Conservation (phyloP, 1,284 basidiomycete genomes). For the Cryptococcus hybrid region DNA sequence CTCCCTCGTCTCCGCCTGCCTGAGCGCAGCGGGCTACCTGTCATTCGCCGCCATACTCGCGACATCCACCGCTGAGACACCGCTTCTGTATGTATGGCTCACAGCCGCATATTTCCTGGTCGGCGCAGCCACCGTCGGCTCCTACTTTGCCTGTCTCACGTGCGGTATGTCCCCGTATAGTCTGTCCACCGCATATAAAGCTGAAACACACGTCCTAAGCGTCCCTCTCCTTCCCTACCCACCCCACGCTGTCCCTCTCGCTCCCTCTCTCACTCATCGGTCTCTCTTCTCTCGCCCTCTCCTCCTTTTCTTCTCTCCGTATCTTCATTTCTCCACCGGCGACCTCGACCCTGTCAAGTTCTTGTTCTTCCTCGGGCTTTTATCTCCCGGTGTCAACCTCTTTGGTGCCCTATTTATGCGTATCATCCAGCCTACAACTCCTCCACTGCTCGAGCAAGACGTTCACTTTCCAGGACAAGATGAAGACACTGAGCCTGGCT, state of each 20-base stretch:
- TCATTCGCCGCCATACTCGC: constrained; percentile 39
- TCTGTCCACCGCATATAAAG: not conserved
- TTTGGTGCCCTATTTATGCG: constrained; percentile 46
- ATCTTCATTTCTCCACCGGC: constrained; percentile 24
- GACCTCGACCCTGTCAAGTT: constrained; percentile 43
- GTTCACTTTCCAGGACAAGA: constrained; percentile 1
- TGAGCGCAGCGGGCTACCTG: constrained; percentile 42
- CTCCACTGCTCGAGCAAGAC: not conserved
- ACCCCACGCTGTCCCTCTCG: constrained; percentile 48
- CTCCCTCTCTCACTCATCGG: constrained; percentile 47
- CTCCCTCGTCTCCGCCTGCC: constrained; percentile 40
- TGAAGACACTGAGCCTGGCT: constrained; percentile 7
- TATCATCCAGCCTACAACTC: constrained; percentile 23
- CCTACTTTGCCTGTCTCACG: constrained; percentile 48
- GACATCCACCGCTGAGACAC: constrained; percentile 19
- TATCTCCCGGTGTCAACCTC: constrained; percentile 42
- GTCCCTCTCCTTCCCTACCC: constrained; percentile 45
- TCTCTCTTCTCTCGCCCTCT: constrained; percentile 45
- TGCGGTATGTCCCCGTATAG: constrained; percentile 26
- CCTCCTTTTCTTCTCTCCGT: constrained; percentile 39
- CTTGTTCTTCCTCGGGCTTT: constrained; percentile 51
- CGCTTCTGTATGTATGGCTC: constrained; percentile 35
- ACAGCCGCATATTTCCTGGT: constrained; percentile 44
- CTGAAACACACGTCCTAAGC: constrained; percentile 20
- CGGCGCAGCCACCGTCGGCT: constrained; percentile 47